These are phyloP conservation scores for Annulohypoxylon bovei DNA, from an alignment of 495 filamentous ascomycete species.

Conservation along the genomic window DNA sequence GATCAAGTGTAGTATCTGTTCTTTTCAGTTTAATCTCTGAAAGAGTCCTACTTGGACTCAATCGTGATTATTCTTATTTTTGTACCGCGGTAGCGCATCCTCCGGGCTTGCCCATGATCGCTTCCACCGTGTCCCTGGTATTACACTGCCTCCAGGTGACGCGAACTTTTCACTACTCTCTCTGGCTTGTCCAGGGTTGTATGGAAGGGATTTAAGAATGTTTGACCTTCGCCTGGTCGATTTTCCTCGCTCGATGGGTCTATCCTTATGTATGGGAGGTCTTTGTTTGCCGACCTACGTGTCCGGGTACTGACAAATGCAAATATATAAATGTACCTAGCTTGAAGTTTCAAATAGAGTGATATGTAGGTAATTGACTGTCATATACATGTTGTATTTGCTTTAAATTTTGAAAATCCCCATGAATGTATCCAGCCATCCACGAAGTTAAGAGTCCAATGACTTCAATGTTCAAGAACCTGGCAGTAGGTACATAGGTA, in stretches of 20 bases:
- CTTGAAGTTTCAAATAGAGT: background rate
- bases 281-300: background rate
- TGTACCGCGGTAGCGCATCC: conserved; percentile 58
- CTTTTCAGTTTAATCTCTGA: conserved; percentile 94
- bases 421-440: background rate
- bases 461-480: too few species aligned
- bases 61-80: conserved; percentile 78
- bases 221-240: background rate
- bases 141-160: conserved; percentile 46
- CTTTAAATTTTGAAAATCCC: background rate
- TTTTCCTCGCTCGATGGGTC: background rate
- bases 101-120: conserved; percentile 78
- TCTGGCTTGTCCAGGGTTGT: conserved; percentile 33
- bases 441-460: background rate
- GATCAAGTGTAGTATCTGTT: conserved; percentile 99
- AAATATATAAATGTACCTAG: background rate
- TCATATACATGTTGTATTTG: too few species aligned
- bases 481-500: conserved; percentile 6
- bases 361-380: background rate
- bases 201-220: conserved; percentile 20
- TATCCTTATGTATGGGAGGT: background rate
- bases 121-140: conserved; percentile 45
- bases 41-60: conserved; percentile 47
- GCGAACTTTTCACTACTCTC: conserved; percentile 44
- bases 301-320: too few species aligned